Conservation (phyloP, 2,329 filamentous ascomycete species). For the Blastomyces percursus region DNA sequence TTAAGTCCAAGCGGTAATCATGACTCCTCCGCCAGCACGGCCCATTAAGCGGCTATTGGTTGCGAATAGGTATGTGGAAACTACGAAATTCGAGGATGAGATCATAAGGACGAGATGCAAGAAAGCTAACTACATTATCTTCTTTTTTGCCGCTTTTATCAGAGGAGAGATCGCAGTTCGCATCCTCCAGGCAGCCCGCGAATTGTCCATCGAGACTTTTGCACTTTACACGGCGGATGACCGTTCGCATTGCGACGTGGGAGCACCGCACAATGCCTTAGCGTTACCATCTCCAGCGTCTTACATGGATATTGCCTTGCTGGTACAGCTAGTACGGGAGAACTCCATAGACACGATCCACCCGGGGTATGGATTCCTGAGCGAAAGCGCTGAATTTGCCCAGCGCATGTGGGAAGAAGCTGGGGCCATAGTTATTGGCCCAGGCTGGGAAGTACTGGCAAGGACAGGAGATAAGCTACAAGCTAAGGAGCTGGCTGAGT, state of each 20-base stretch:
- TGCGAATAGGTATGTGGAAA: conserved; percentile 39
- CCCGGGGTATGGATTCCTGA: conserved; percentile 54
- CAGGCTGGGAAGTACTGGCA: conserved; percentile 46
- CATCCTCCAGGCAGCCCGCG: conserved; percentile 49
- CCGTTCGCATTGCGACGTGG: conserved; percentile 42
- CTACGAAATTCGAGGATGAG: background rate
- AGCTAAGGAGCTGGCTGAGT: conserved; percentile 41
- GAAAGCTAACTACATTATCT: background rate
- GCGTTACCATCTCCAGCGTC: conserved; percentile 40
- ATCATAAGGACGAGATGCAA: background rate
- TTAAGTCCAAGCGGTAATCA: background rate
- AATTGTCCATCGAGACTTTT: conserved; percentile 47
- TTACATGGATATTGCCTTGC: conserved; percentile 43
- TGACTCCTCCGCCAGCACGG: conserved; percentile 18
- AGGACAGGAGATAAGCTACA: conserved; percentile 47
- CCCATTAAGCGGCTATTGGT: conserved; percentile 43
- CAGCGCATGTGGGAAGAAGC: conserved; percentile 40
- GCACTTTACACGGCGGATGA: conserved; percentile 47
- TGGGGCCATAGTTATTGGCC: conserved; percentile 42
- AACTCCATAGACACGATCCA: conserved; percentile 47
- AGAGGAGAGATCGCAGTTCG: conserved; percentile 56
- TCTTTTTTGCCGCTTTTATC: background rate
- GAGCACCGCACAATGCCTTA: conserved; percentile 39
- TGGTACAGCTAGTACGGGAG: conserved; percentile 40
- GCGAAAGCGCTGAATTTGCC: conserved; percentile 44